These are phyloP conservation scores for Penicillium odoratum DNA, from an alignment of 495 filamentous ascomycete species.

Conservation along the genomic window DNA sequence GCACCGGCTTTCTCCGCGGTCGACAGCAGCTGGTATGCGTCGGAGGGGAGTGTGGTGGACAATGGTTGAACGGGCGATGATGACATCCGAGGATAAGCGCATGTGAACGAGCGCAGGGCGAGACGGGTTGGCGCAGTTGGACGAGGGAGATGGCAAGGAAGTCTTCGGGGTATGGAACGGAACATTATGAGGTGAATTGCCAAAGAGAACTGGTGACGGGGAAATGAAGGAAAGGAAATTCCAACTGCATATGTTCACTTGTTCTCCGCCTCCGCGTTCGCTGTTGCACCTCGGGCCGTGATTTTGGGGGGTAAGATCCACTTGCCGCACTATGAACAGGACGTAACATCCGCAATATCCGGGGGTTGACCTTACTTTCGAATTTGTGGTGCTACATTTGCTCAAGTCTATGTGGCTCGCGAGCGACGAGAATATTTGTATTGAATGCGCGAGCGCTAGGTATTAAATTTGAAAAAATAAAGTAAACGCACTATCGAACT, in stretches of 20 bases:
- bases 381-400: too few species aligned
- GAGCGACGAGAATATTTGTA: too few species aligned
- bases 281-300: conserved; percentile 5
- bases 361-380: neutral
- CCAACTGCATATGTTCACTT: neutral
- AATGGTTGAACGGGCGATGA: conserved; percentile 48
- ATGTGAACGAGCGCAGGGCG: conserved; percentile 41
- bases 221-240: neutral
- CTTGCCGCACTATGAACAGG: neutral
- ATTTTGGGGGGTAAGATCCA: neutral
- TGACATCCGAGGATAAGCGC: conserved; percentile 49
- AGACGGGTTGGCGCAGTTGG: conserved; percentile 24
- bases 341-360: neutral
- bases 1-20: conserved; percentile 68
- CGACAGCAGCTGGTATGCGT: conserved; percentile 78
- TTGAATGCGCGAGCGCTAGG: too few species aligned
- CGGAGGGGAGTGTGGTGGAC: conserved; percentile 60
- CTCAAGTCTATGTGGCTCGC: too few species aligned
- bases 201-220: neutral
- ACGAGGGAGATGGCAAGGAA: conserved; percentile 33
- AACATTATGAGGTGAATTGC: conserved; percentile 30
- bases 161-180: conserved; percentile 36
- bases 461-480: too few species aligned
- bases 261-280: neutral
- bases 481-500: too few species aligned